Base-by-base conservation (phyloP, 140 eudicot species). In the Senecio squalidus region DNA sequence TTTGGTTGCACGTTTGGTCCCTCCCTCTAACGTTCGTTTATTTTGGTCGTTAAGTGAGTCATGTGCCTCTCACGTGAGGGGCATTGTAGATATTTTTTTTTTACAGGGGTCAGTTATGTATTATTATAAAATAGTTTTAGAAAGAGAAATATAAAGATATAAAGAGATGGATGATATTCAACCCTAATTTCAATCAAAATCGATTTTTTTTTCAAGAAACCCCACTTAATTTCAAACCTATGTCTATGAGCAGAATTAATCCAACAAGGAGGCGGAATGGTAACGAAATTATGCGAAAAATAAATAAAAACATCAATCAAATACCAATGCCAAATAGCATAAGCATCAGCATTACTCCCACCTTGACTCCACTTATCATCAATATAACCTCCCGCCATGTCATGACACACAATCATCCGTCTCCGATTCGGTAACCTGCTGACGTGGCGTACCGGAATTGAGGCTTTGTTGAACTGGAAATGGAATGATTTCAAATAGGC, bases 201-300 rank as follows among this genome's bases (percentile, higher is more conserved):
- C n/a, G n/a, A n/a, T n/a, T n/a, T n/a, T n/a, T n/a, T n/a, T n/a
- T n/a, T n/a, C n/a, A n/a, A n/a, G n/a, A n/a, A n/a, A n/a, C n/a
- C n/a, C n/a, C n/a, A n/a, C n/a, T n/a, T n/a, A n/a, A n/a, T n/a
- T n/a, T n/a, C n/a, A n/a, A n/a, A n/a, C n/a, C 97, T 95, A 61
- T 90, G 97, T 16, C 53, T 76, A 59, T 90, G 95, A 27, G 91
- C 97, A 71, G 97, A 30, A 81, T 90, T 90, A 30, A 71, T 69
- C 97, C 97, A 90, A 62, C 84, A 70, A 52, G 95, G 97, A 66
- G 97, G 97, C 27, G 95, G 97, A 74, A 90, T 40, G 2, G 97
- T 83, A 53, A 90, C 94, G 79, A 90, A 74, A 71, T n/a, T 50
- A 79, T 90, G 97, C n/a, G 94, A 80, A 50, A 90, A 90, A 64